Percentiles rank a stretch among this genome's conserved stretches.
phyloP scores from a whole-genome alignment of 2,329 filamentous ascomycete genomes.

The Trichothecium sympodiale region DNA sequence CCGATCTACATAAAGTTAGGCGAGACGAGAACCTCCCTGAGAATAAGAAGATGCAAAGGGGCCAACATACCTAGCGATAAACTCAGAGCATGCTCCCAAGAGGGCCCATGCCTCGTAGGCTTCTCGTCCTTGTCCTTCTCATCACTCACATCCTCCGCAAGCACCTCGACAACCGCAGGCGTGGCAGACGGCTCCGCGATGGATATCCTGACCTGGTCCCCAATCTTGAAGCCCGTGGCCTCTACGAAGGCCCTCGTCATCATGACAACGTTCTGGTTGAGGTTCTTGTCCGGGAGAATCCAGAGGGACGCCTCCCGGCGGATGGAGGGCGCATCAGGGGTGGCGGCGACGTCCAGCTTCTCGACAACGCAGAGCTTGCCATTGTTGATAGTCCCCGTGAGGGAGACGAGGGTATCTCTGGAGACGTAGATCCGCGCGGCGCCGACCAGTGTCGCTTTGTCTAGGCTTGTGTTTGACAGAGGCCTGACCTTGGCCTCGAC shows the following conservation, averaged over 20 bases:
- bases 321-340: slow-evolving; percentile 6
- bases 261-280: slow-evolving; percentile 58
- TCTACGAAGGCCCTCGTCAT: slow-evolving; percentile 65
- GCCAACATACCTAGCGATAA: slow-evolving; percentile 19
- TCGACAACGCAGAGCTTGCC: slow-evolving; percentile 31
- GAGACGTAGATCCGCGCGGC: slow-evolving; percentile 36
- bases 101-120: slow-evolving; percentile 11
- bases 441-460: slow-evolving; percentile 29
- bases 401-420: slow-evolving; percentile 32
- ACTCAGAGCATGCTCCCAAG: slow-evolving; percentile 25
- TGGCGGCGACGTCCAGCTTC: slow-evolving; percentile 11
- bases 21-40: background rate
- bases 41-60: background rate
- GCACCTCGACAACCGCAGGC: slow-evolving; percentile 44
- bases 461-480: slow-evolving; percentile 26
- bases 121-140: slow-evolving; percentile 18
- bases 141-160: slow-evolving; percentile 46
- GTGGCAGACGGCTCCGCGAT: slow-evolving; percentile 46
- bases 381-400: slow-evolving; percentile 30
- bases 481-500: slow-evolving; percentile 30
- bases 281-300: slow-evolving; percentile 43
- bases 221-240: slow-evolving; percentile 59
- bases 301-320: slow-evolving; percentile 37
- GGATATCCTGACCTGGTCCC: slow-evolving; percentile 50
- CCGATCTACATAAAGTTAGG: slow-evolving; percentile 35